Evolutionary conservation across 2,329 filamentous ascomycete species (phyloP), one percentile per base, ranked within the genome.

Genomic region (Exutisphaerella laricina): DNA sequence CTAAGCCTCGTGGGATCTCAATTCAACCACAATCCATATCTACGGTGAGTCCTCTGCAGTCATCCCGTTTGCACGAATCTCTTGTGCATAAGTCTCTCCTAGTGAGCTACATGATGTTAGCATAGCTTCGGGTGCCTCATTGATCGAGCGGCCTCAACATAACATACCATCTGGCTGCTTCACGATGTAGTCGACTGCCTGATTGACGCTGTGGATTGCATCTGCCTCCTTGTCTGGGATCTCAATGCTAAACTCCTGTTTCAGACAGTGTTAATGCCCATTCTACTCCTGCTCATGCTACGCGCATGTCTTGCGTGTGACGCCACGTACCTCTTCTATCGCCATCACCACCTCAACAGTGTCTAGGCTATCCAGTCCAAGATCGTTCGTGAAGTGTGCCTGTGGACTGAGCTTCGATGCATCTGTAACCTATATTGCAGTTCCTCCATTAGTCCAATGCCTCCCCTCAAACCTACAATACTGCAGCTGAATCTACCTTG

Each of bases 261-360:
- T 4, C 18, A 5, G 18, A 22, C 20, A 8, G n/a, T 49, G 50
- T 63, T 40, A 63, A 54, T 38, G 28, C 17, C 30, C 43, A 34
- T 79, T 65, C 82, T 80, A 62, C n/a, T 82, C 75, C 72, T 45
- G 9, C 6, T 18, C n/a, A 7, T 33, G 13, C 13, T n/a, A n/a
- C n/a, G n/a, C n/a, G n/a, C n/a, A n/a, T n/a, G n/a, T 20, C 18
- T 58, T 35, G 52, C 45, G 41, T 20, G 39, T 50, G 31, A 31
- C 42, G 34, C 38, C 32, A 56, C 59, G 18, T 44, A 88, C 85
- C 82, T 98, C 92, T 79, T 98, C 92, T 71, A 98, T 97, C 56
- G 92, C 92, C 92, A 98, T 98, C 61, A 98, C 92, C 57, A 98
- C 92, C 78, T 98, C 92, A 53, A 98, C 92, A 53, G 92, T 96